These are phyloP conservation scores for Earliella scabrosa DNA, from an alignment of 1,284 basidiomycete species.

Conservation along the genomic window DNA sequence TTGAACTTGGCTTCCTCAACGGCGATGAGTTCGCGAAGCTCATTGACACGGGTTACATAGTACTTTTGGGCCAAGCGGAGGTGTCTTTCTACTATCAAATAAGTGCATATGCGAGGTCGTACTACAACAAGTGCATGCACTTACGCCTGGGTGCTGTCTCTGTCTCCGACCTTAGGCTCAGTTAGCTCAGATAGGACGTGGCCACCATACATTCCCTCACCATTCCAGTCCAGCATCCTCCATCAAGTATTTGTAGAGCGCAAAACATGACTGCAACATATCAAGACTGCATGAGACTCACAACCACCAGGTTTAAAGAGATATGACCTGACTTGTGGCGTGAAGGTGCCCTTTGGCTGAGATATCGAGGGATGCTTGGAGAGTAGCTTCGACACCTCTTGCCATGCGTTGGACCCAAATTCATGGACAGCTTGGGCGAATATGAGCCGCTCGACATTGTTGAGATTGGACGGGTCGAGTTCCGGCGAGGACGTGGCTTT, in stretches of 20 bases:
- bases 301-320: constrained; percentile 4
- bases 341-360: constrained; percentile 69
- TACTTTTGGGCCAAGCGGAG: constrained; percentile 74
- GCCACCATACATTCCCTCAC: constrained; percentile 44
- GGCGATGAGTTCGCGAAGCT: constrained; percentile 71
- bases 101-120: neutral
- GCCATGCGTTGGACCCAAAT: constrained; percentile 78
- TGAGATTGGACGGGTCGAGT: constrained; percentile 36
- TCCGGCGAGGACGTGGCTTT: constrained; percentile 19
- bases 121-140: neutral
- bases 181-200: neutral
- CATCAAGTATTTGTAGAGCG: constrained; percentile 71
- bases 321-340: constrained; percentile 58
- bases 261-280: constrained; percentile 62
- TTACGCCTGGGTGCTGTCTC: constrained; percentile 25
- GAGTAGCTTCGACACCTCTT: constrained; percentile 67
- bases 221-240: constrained; percentile 66
- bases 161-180: constrained; percentile 24
- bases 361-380: constrained; percentile 68
- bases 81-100: constrained; percentile 40
- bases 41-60: constrained; percentile 69
- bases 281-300: constrained; percentile 19
- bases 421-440: constrained; percentile 88
- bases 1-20: constrained; percentile 80
- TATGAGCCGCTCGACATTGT: constrained; percentile 68